These are phyloP conservation scores for Clonostachys solani DNA, from an alignment of 2,329 filamentous ascomycete species.

Conservation along the genomic window DNA sequence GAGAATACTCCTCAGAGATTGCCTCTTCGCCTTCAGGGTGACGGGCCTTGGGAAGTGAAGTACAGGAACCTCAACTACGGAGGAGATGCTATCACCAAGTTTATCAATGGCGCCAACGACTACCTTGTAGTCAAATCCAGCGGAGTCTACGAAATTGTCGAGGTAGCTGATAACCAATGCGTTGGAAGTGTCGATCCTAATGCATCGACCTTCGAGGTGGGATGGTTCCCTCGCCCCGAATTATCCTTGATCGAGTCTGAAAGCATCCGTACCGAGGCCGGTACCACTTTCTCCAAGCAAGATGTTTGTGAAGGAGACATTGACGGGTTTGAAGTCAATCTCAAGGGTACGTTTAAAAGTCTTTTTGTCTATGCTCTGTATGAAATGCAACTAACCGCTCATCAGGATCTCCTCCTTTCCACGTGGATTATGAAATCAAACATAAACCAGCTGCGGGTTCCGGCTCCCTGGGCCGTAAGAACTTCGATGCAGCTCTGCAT, in stretches of 20 bases:
- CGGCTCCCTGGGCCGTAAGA: conserved; percentile 61
- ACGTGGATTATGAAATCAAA: conserved; percentile 75
- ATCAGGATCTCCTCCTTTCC: conserved; percentile 72
- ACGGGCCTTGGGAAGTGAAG: conserved; percentile 76
- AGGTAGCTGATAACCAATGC: conserved; percentile 75
- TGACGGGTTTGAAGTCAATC: conserved; percentile 76
- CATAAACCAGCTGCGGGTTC: conserved; percentile 66
- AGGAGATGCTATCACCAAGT: conserved; percentile 34
- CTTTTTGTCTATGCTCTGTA: not conserved
- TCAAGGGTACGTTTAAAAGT: conserved; percentile 58
- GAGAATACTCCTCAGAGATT: conserved; percentile 71
- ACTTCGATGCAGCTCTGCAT: conserved; percentile 72
- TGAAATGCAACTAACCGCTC: conserved; percentile 18
- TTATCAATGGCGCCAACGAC: conserved; percentile 59
- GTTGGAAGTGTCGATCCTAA: conserved; percentile 73
- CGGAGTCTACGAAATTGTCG: conserved; percentile 76
- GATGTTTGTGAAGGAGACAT: conserved; percentile 94
- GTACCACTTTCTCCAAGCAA: conserved; percentile 62
- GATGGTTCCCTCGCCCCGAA: conserved; percentile 79
- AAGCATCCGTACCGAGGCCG: conserved; percentile 46
- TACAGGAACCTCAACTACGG: conserved; percentile 64
- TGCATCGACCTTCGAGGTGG: conserved; percentile 72
- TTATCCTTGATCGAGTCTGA: conserved; percentile 63
- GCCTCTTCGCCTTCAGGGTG: conserved; percentile 80
- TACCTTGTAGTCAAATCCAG: conserved; percentile 59